Base-by-base conservation (phyloP, 306 rosid genomes). In the Vigna trinervia region DNA sequence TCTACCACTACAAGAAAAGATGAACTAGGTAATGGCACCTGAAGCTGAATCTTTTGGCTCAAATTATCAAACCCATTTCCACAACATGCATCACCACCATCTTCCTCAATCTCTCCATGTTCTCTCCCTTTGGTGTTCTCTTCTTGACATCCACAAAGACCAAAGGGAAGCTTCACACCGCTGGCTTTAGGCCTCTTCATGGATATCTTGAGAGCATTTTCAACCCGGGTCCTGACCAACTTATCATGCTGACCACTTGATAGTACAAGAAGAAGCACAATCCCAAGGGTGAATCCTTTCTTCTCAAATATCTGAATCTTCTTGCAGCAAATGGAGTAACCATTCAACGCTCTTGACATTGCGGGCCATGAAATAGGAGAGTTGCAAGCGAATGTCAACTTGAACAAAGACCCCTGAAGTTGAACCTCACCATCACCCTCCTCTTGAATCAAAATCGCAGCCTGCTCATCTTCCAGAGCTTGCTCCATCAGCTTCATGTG, bases 121-220 rank as follows among this genome's bases (percentile, higher is more conserved):
- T 86, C 98, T 84, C 91, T 88, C 77, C 89, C 93, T 26, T 56
- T 87, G 20, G 85, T 80, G 79, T 87, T 89, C 84, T 90, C 97
- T 65, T 95, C 99, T 66, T 95, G 99, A 76, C 99, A 92, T 36
- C 99, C 99, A 75, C 99, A 95, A 50, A 95, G 88, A 43, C 99
- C 97, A 73, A 95, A 95, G 0, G 99, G 84, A 12, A 95, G 97
- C 91, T 92, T 92, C 84, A 92, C 93, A 3, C 91, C 3, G 41
- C 84, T 78, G 6, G 73, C 73, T 80, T 88, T 92, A 0, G 93
- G 88, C 85, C 90, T 95, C 89, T 87, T 95, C 59, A 86, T 53
- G 14, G 97, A 90, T 17, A 77, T 88, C 73, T 83, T 90, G 59
- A 95, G 76, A 28, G 98, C 96, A 68, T 61, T 86, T 69, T 95